Base-by-base conservation (phyloP, 306 rosid species). In the Trichosanthes cucumerina region DNA sequence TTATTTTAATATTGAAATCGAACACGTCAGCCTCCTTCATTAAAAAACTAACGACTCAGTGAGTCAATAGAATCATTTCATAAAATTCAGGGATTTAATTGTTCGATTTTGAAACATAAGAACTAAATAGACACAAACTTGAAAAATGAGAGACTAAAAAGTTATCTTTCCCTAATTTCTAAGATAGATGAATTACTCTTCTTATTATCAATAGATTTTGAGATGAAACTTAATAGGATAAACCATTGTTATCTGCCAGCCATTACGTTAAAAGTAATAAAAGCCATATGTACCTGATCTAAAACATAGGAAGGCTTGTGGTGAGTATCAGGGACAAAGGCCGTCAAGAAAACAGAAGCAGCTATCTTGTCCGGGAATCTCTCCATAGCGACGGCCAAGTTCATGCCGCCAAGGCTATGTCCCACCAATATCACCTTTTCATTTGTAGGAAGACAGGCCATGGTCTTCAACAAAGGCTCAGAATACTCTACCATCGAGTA, bases 401-500 rank as follows among this genome's bases (percentile, higher is more conserved):
- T 50, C 1, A 58, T 7, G 0, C 96, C 91, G 7, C 97, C 93
- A n/a, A 77, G 10, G 83, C 93, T 85, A 43, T 86, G 90, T 6
- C 88, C 93, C 3, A 92, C 96, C 15, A 90, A 65, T 52, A 92
- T 83, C 5, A 92, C 87, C 81, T 66, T 69, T 58, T 90, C 87
- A 10, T 81, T 82, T 15, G 59, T 43, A 16, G 82, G 76, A 74
- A 90, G 50, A 50, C 80, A 69, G 0, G n/a, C 84, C 52, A 92
- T 15, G 60, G 82, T 76, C 33, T 84, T 80, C 80, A 83, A 50
- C 76, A 92, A 64, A 0, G 93, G 97, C 57, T 85, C 86, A 9
- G 36, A 26, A 28, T 87, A 88, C 3, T 90, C 87, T 0, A 54
- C 4, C 12, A 88, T 7, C 1, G 88, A 87, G 16, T 24, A 63